Base-by-base conservation (phyloP, 1,284 basidiomycete species). In the Chalciporus sp. region DNA sequence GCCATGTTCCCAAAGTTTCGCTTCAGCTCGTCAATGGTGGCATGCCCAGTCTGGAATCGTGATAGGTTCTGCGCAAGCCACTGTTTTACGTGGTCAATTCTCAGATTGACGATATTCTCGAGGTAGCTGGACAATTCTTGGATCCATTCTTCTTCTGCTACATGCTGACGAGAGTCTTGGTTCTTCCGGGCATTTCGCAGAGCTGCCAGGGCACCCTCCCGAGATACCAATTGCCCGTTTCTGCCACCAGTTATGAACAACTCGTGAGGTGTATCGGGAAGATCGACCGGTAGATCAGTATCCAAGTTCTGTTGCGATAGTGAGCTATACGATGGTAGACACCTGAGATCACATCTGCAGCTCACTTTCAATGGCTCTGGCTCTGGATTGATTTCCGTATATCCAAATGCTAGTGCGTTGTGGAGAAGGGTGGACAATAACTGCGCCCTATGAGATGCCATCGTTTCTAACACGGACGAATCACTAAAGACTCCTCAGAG, bases 371-470 rank as follows among this genome's bases (percentile, higher is more conserved):
- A 59, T 2, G 74, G 76, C 57, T 84, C 81, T 6, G 52, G 55
- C 23, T 79, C 74, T 1, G 76, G 77, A 7, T 76, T 68, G 4
- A 75, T 55, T 43, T 85, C 83, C 4, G 72, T 61, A 41, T 71
- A 70, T 1, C 84, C 83, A 41, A 72, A 77, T 0, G 66, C 66
- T 2, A 85, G 62, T 0, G 82, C 83, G 16, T 70, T 72, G 1
- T 71, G 69, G 4, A 85, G 72, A 1, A 78, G 61, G 0, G 60
- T 58, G 1, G 71, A 65, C 14, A 86, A 62, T 9, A 75, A 60
- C 42, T 79, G 75, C 2, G 76, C 80, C 20, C 83, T 74, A 61
- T 85, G 82, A 16, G 77, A 73, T 0, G 77, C 79, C 61, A 86
- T 73, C 8, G 77, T 84, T 70, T 85, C 83, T 86, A n/a, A n/a